Evolutionary conservation across 495 filamentous ascomycete species (phyloP).

Genomic region (Neurospora tetraspora): DNA sequence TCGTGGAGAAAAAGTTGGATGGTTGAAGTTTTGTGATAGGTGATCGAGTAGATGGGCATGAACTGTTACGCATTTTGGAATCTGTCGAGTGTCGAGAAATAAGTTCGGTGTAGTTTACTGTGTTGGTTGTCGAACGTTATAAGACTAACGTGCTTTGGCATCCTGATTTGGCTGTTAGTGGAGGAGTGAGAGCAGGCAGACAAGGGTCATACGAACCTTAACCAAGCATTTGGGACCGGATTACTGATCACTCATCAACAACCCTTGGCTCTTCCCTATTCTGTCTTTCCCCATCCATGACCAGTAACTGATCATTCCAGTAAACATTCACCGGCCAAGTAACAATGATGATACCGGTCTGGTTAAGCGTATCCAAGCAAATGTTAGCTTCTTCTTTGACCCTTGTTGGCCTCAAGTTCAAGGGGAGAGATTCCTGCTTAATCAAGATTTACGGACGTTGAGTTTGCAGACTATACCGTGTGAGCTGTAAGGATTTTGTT

Average conservation of each 20-base stretch:
- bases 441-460: not conserved
- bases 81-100: not conserved
- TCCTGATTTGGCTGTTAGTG: not conserved
- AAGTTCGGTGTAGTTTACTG: not conserved
- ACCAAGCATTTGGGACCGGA: not conserved
- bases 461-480: too few species aligned
- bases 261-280: not conserved
- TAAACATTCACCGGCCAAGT: not conserved
- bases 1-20: too few species aligned
- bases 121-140: not conserved
- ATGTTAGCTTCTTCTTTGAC: not conserved
- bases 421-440: not conserved
- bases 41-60: not conserved
- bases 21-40: too few species aligned
- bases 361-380: not conserved
- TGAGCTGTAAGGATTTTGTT: too few species aligned
- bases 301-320: not conserved
- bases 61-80: not conserved
- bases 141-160: not conserved
- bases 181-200: too few species aligned
- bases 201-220: too few species aligned
- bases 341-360: not conserved
- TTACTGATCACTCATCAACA: not conserved
- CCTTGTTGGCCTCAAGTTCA: not conserved
- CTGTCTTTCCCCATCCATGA: too few species aligned